phyloP scores from a whole-genome alignment of 306 rosid species.

The Erythrophleum fordii region DNA sequence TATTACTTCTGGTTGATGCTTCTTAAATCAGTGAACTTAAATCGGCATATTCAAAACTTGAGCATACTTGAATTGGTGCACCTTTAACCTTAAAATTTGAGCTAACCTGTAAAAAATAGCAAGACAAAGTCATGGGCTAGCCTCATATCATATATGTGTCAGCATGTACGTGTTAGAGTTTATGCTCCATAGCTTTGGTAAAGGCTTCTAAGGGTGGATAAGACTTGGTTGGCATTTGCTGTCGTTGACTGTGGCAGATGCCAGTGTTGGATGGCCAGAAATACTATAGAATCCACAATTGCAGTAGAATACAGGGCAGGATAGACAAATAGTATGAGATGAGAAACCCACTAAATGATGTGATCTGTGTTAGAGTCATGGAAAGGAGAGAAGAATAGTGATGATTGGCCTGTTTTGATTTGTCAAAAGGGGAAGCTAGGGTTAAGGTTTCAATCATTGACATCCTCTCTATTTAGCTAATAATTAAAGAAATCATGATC shows the following conservation, averaged over 20 bases:
- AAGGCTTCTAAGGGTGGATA: neutral
- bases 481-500: neutral
- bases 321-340: neutral
- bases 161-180: neutral
- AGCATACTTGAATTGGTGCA: neutral
- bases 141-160: neutral
- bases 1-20: neutral
- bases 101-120: neutral
- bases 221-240: neutral
- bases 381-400: neutral
- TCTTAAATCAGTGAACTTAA: neutral
- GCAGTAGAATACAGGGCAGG: neutral
- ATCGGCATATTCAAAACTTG: neutral
- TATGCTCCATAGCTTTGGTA: neutral
- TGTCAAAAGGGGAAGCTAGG: neutral
- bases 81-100: neutral
- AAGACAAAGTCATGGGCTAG: neutral
- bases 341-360: neutral
- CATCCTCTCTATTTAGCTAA: neutral
- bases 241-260: neutral
- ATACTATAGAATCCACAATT: neutral
- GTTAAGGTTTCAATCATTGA: neutral
- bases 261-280: neutral
- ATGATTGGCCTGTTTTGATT: neutral
- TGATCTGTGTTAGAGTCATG: neutral